phyloP scores from a whole-genome alignment of 768 basidiomycete genomes.

The Suillus placidus region DNA sequence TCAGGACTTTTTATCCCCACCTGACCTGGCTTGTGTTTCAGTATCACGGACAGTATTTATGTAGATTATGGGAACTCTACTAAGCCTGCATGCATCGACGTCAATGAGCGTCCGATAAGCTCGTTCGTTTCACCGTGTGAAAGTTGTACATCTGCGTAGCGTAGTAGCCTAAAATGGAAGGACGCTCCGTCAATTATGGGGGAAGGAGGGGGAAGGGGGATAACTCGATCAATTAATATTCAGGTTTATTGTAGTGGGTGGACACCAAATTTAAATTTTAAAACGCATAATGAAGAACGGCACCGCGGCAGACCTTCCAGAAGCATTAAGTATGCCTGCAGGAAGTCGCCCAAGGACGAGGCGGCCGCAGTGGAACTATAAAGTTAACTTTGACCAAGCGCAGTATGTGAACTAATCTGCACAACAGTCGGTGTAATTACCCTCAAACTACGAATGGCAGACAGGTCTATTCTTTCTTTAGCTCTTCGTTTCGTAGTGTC shows the following conservation, averaged over 20 bases:
- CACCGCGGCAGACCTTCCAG: background rate
- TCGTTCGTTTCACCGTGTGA: background rate
- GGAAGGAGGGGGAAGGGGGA: background rate
- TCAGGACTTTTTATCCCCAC: too few species aligned
- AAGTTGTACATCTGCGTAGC: background rate
- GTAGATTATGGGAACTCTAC: too few species aligned
- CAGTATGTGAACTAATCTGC: background rate
- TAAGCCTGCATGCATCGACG: background rate
- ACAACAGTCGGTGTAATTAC: background rate
- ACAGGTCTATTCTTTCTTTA: background rate
- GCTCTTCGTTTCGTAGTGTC: background rate
- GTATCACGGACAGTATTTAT: too few species aligned
- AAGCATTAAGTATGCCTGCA: background rate
- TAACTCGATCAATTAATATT: background rate
- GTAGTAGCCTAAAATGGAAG: background rate
- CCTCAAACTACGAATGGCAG: background rate
- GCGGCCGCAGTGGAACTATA: background rate
- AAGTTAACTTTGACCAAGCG: background rate
- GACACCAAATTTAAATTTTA: background rate
- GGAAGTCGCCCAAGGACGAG: background rate
- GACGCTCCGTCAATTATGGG: background rate
- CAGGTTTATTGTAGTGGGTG: background rate
- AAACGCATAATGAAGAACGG: background rate
- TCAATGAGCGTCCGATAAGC: background rate
- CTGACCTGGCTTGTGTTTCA: too few species aligned